Evolutionary conservation across 768 basidiomycete species (phyloP), one percentile per base, ranked within the genome.

Genomic region (Lentinula guzmanii): DNA sequence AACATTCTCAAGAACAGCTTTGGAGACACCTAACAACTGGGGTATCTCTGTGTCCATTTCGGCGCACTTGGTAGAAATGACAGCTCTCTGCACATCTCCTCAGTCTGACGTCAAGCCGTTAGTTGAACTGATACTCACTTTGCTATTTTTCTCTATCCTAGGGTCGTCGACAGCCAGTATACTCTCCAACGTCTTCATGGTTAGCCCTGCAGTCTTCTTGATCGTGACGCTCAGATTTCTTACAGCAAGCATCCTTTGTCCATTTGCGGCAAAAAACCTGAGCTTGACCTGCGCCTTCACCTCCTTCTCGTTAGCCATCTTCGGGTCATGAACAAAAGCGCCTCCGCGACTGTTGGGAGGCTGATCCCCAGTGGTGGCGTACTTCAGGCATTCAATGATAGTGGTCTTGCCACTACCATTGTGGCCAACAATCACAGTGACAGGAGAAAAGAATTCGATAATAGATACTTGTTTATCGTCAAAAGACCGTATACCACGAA

Each of bases 401-500:
- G 96, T 99, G 2, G 97, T 99, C 77, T 99, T 99, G 48, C 97
- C 97, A 67, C 92, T 95, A 16, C 97, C 97, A 74, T 99, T 99
- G 77, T 95, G 92, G 2, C 97, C 97, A 2, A 98, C 95, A 62
- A 99, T 98, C 73, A 99, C 95, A 0, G 97, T 99, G 60, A 99
- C 90, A 6, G 97, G 97, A 18, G 88, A 87, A 76, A 94, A 98
- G 77, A 99, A 99, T 74, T 98, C 92, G 71, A 99, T 96, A 66
- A 98, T 83, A 1, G 92, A 82, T 64, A 95, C 85, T 65, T 89
- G 84, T 68, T 98, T 96, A 83, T 96, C 93, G 78, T 98, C 96
- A 70, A 98, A 98, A 0, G 93, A 93, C 4, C 95, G 89, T 65
- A 97, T 98, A 18, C 91, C 91, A 39, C 95, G 84, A 62, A 98